Evolutionary conservation across 2,329 filamentous ascomycete species (phyloP).

Genomic region (Cryphonectria carpinicola): DNA sequence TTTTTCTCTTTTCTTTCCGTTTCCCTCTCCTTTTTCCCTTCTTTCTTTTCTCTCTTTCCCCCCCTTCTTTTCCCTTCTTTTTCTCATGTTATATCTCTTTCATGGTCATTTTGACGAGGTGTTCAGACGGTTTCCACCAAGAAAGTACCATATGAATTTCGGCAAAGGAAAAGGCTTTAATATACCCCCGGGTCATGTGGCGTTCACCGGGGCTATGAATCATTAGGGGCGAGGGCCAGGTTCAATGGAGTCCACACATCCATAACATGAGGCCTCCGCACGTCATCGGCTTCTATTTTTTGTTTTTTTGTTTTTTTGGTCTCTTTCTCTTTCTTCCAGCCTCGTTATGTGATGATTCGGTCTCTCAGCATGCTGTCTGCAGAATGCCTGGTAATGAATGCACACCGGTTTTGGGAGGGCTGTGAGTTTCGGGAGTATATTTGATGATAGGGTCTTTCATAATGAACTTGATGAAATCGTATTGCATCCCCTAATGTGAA

Average conservation of each 20-base stretch:
- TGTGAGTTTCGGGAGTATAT: background rate
- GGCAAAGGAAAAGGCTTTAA: background rate
- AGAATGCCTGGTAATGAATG: background rate
- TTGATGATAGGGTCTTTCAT: background rate
- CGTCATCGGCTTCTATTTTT: background rate
- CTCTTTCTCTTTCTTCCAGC: background rate
- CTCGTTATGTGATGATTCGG: background rate
- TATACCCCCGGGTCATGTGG: conserved; percentile 7
- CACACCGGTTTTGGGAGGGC: background rate
- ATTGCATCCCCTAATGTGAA: background rate
- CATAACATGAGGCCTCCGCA: background rate
- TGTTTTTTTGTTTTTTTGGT: too few species aligned
- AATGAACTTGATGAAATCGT: background rate
- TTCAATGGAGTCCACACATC: background rate
- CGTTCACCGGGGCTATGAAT: background rate
- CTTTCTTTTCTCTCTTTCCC: background rate
- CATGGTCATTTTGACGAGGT: background rate
- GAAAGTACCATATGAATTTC: background rate
- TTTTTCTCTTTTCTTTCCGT: background rate
- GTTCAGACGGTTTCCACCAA: background rate
- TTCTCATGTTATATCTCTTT: background rate
- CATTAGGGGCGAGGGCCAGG: background rate
- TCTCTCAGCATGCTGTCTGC: background rate
- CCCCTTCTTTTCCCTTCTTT: background rate
- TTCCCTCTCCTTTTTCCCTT: too few species aligned